Evolutionary conservation across 1,139 yeast species (phyloP).

Genomic region (Yamadazyma atlantica): DNA sequence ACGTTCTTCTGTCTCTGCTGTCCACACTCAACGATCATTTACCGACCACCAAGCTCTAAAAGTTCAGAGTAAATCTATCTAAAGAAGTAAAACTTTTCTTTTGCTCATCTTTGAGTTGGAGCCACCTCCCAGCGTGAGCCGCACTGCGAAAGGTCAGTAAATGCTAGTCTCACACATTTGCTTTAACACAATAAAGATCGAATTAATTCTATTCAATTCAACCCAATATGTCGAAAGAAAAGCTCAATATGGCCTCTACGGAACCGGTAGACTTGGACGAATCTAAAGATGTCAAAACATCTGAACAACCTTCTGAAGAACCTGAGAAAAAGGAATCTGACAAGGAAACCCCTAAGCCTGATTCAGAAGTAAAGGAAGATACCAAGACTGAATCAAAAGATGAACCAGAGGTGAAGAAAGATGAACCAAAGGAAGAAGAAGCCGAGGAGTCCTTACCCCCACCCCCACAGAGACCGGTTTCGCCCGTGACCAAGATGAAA

Average conservation of each 20-base stretch:
- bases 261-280: slow-evolving; percentile 34
- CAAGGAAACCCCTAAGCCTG: slow-evolving; percentile 9
- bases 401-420: background rate
- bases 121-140: too few species aligned
- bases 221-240: slow-evolving; percentile 18
- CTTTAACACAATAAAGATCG: too few species aligned
- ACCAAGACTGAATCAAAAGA: too few species aligned
- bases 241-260: slow-evolving; percentile 31
- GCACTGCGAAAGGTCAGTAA: background rate
- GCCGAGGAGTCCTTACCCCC: slow-evolving; percentile 56
- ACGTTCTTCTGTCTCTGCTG: slow-evolving; percentile 11
- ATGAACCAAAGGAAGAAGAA: slow-evolving; percentile 1
- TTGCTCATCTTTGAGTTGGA: too few species aligned
- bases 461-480: slow-evolving; percentile 68
- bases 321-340: slow-evolving; percentile 4
- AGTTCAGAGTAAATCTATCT: slow-evolving; percentile 3
- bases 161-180: too few species aligned
- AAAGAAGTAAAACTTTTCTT: background rate
- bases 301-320: slow-evolving; percentile 1
- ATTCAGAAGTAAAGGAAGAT: slow-evolving; percentile 2
- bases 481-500: slow-evolving; percentile 54
- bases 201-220: too few species aligned
- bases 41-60: slow-evolving; percentile 3
- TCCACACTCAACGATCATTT: slow-evolving; percentile 5
- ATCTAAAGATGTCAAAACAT: slow-evolving; percentile 2